Evolutionary conservation across 208 protist genomes (phyloP).

Genomic region (Trypanosoma melophagium): DNA sequence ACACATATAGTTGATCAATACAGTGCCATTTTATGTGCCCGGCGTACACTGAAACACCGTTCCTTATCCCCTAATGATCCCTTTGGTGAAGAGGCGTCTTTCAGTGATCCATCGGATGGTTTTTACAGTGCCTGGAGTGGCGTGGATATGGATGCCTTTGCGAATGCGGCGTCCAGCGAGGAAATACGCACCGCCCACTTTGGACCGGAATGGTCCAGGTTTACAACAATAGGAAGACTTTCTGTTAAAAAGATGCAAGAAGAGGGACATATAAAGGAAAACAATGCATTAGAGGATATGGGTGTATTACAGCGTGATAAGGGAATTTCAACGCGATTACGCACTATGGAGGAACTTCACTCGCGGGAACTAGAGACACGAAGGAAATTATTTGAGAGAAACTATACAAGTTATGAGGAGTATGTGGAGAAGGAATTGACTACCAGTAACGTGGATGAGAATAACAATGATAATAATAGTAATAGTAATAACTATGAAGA

Average conservation of each 20-base stretch:
- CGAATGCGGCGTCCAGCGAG: slow-evolving; percentile 54
- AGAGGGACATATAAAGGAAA: slow-evolving; percentile 2
- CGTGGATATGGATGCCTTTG: slow-evolving; percentile 64
- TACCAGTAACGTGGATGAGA: neutral
- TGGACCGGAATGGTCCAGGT: slow-evolving; percentile 76
- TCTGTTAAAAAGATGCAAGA: slow-evolving; percentile 67
- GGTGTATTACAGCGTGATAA: no score
- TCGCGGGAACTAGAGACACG: slow-evolving; percentile 39
- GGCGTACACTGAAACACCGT: slow-evolving; percentile 35
- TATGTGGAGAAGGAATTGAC: slow-evolving; percentile 58
- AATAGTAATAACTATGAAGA: neutral
- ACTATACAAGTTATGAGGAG: slow-evolving; percentile 72
- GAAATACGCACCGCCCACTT: slow-evolving; percentile 75
- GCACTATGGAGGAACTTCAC: slow-evolving; percentile 51
- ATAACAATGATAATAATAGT: neutral
- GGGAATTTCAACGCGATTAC: neutral
- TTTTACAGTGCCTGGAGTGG: slow-evolving; percentile 71
- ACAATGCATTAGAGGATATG: neutral
- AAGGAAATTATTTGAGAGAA: slow-evolving; percentile 48
- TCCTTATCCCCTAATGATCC: slow-evolving; percentile 68
- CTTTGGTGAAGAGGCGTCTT: slow-evolving; percentile 66
- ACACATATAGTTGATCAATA: neutral
- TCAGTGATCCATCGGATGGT: slow-evolving; percentile 66
- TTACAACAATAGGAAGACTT: slow-evolving; percentile 64
- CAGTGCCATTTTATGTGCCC: neutral